Evolutionary conservation across 202 grass and related monocot species (phyloP).

Genomic region (Sporobolus alterniflorus): DNA sequence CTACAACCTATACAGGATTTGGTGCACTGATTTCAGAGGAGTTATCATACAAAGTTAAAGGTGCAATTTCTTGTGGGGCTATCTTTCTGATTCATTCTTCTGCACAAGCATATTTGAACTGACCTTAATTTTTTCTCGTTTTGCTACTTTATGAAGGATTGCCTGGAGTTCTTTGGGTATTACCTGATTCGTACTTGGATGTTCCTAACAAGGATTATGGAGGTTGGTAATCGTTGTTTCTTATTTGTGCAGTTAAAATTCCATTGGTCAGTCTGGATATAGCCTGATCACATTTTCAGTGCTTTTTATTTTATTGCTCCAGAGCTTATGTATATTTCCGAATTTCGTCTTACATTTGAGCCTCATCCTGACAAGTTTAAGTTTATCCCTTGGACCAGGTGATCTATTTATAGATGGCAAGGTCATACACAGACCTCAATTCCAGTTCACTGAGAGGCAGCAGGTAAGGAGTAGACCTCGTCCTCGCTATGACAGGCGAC

Average conservation of each 20-base stretch:
- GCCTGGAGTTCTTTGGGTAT: conserved; percentile 97
- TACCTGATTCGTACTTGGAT: conserved; percentile 98
- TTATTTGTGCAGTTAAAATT: conserved; percentile 27
- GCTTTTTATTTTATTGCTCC: neutral
- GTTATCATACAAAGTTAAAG: conserved; percentile 98
- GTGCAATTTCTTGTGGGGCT: conserved; percentile 43
- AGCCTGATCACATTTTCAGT: neutral
- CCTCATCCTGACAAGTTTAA: conserved; percentile 3
- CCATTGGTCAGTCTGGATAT: neutral
- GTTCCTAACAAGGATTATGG: conserved; percentile 98
- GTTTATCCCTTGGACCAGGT: conserved; percentile 40
- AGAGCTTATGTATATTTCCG: neutral
- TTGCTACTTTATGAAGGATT: conserved; percentile 59
- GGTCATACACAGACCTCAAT: conserved; percentile 85
- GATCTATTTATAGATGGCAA: conserved; percentile 91
- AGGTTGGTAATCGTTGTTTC: conserved; percentile 49
- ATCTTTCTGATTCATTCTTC: neutral
- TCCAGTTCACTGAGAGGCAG: conserved; percentile 58
- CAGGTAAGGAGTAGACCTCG: conserved; percentile 71
- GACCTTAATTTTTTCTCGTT: conserved; percentile 11
- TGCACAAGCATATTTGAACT: neutral
- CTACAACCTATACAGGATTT: conserved; percentile 95
- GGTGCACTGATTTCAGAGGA: conserved; percentile 95
- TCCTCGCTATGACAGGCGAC: conserved; percentile 59
- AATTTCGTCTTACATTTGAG: neutral